Conservation (phyloP, 805 yeast genomes). For the Wickerhamomyces mucosus region DNA sequence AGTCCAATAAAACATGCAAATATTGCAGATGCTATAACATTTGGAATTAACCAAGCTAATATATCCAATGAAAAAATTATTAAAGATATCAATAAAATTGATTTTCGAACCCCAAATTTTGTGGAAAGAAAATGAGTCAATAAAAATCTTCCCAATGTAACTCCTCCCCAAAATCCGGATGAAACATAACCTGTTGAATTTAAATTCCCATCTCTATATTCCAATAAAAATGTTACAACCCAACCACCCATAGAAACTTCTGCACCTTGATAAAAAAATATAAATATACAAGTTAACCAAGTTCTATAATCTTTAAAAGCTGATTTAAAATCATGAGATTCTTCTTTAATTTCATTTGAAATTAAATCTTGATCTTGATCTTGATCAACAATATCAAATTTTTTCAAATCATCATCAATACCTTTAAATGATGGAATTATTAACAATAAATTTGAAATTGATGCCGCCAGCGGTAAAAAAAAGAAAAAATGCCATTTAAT, state of each 20-base stretch:
- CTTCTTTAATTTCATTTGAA: not conserved
- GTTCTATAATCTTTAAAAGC: conserved; percentile 34
- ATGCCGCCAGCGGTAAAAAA: conserved; percentile 38
- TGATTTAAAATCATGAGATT: conserved; percentile 13
- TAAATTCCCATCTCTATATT: conserved; percentile 36
- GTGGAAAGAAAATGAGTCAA: conserved; percentile 33
- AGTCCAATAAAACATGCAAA: conserved; percentile 39
- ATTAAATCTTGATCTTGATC: conserved; percentile 5
- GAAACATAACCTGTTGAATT: conserved; percentile 44
- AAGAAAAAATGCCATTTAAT: conserved; percentile 50
- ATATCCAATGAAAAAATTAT: conserved; percentile 29
- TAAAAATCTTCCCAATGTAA: conserved; percentile 45
- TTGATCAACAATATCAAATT: conserved; percentile 11
- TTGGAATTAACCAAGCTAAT: conserved; percentile 40
- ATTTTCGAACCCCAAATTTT: conserved; percentile 35
- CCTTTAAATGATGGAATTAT: conserved; percentile 35
- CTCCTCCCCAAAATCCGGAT: conserved; percentile 60
- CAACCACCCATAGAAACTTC: conserved; percentile 60
- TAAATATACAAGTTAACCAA: conserved; percentile 43
- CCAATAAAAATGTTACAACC: conserved; percentile 50
- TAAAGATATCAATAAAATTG: conserved; percentile 26
- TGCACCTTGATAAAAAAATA: conserved; percentile 53
- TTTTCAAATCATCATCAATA: conserved; percentile 31
- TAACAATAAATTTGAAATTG: conserved; percentile 23
- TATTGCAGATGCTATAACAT: conserved; percentile 35